A percentile compares a stretch with the other conserved stretches of the same genome.
These are phyloP conservation scores for Russula sp. DNA, from an alignment of 768 basidiomycete species.

Conservation along the genomic window DNA sequence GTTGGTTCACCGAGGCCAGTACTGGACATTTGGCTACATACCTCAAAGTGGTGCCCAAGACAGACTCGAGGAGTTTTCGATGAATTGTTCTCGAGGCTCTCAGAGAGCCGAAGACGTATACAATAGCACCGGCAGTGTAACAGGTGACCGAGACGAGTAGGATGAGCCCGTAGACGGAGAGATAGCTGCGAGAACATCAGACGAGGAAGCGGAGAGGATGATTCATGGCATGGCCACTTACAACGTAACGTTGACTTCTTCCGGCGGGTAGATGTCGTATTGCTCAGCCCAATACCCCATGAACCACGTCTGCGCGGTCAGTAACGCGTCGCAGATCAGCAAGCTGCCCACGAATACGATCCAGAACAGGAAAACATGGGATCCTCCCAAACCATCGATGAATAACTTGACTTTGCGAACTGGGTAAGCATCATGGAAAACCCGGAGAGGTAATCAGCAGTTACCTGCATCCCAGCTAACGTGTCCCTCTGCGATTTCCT, in stretches of 20 bases:
- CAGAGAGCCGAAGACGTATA: conserved; percentile 43
- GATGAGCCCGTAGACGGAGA: conserved; percentile 39
- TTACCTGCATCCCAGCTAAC: conserved; percentile 44
- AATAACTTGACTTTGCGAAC: conserved; percentile 31
- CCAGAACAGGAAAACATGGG: conserved; percentile 32
- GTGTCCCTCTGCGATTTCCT: conserved; percentile 57
- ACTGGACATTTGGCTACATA: conserved; percentile 35
- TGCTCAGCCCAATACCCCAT: conserved; percentile 43
- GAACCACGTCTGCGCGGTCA: conserved; percentile 36
- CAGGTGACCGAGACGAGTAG: conserved; percentile 30
- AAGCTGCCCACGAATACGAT: conserved; percentile 22
- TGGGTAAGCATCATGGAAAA: conserved; percentile 12
- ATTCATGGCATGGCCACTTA: conserved; percentile 23
- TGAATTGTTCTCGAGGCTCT: conserved; percentile 54
- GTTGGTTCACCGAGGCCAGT: neutral
- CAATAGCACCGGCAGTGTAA: conserved; percentile 33
- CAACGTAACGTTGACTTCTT: conserved; percentile 33
- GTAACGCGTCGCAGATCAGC: conserved; percentile 25
- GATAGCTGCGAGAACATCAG: conserved; percentile 36
- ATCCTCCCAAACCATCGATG: conserved; percentile 28
- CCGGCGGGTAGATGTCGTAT: conserved; percentile 33
- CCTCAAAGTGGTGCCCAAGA: conserved; percentile 57
- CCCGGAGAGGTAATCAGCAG: conserved; percentile 11
- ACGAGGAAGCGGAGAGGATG: neutral
- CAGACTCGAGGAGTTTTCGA: conserved; percentile 42